Evolutionary conservation across 306 rosid species (phyloP), one percentile per base, ranked within the genome.

Genomic region (Gynostemma pentaphyllum): DNA sequence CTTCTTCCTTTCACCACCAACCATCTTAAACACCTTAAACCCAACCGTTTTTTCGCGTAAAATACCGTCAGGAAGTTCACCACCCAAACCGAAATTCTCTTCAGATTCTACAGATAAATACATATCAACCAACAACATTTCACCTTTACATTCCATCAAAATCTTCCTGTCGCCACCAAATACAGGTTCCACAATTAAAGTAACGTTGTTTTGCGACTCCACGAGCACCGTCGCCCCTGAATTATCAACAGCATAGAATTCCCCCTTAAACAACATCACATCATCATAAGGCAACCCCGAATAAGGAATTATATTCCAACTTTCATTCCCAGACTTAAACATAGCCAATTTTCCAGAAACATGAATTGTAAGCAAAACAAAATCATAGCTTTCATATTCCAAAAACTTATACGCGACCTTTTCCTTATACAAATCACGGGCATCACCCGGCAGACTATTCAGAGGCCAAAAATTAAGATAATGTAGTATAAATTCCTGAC

Each of bases 151-250:
- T 59, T 82, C 96, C 19, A 88, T 85, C 75, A 92, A 50, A 23
- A 72, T 82, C 73, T 88, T 92, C 87, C 80, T 92, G 57, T 92
- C 95, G 9, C 96, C 98, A 3, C 98, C 96, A 53, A 80, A 92
- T 71, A 85, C 96, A 2, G 94, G 66, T 4, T 68, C 84, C 0
- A 87, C 95, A n/a, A 70, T 79, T 50, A 79, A 26, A 14, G 18
- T 71, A 12, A 84, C 34, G 9, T n/a, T 32, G 14, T 54, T 67
- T 19, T 76, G 69, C 67, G 63, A 47, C 23, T 76, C 74, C 10
- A 92, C 85, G 7, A 28, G 11, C 1, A 88, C 87, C 0, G 95
- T 66, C 42, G 84, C 76, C 24, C 98, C 96, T 0, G 78, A 77
- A 36, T 56, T 9, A 50, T 92, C 98, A 34, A 84, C 95, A 7